Conservation (phyloP, 352 stramenopile genomes). For the Globisporangium heterothallicum region DNA sequence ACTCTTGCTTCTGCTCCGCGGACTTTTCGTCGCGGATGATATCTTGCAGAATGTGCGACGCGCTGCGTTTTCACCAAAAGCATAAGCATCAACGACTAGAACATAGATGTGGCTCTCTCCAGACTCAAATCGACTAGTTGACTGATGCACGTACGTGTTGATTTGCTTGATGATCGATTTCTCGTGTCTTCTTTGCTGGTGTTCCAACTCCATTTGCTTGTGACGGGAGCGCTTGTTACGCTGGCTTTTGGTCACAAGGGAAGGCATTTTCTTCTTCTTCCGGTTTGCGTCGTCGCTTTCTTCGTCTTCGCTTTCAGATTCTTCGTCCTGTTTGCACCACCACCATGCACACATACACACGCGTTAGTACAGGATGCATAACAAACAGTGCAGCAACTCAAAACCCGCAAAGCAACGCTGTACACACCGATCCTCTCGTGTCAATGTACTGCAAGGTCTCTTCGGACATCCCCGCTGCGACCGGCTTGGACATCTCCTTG, state of each 20-base stretch:
- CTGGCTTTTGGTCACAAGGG: constrained; percentile 62
- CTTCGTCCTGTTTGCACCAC: constrained; percentile 18
- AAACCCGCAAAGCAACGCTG: too few species aligned
- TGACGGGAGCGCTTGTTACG: constrained; percentile 78
- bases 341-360: neutral
- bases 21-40: constrained; percentile 69
- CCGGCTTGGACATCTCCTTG: constrained; percentile 35
- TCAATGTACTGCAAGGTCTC: constrained; percentile 83
- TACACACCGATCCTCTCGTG: constrained; percentile 36
- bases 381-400: neutral
- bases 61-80: constrained; percentile 26
- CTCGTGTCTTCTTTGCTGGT: constrained; percentile 49
- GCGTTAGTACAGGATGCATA: neutral
- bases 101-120: neutral
- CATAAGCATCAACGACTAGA: neutral
- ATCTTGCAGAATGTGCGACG: constrained; percentile 59
- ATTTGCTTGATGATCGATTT: constrained; percentile 85
- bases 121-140: neutral
- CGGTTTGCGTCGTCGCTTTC: constrained; percentile 20
- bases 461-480: constrained; percentile 60
- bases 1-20: constrained; percentile 51
- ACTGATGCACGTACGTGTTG: constrained; percentile 52
- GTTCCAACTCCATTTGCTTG: constrained; percentile 73
- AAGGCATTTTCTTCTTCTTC: constrained; percentile 38
- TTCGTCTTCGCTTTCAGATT: constrained; percentile 23